These are phyloP conservation scores for Pisolithus thermaeus DNA, from an alignment of 1,284 basidiomycete species.

Conservation along the genomic window DNA sequence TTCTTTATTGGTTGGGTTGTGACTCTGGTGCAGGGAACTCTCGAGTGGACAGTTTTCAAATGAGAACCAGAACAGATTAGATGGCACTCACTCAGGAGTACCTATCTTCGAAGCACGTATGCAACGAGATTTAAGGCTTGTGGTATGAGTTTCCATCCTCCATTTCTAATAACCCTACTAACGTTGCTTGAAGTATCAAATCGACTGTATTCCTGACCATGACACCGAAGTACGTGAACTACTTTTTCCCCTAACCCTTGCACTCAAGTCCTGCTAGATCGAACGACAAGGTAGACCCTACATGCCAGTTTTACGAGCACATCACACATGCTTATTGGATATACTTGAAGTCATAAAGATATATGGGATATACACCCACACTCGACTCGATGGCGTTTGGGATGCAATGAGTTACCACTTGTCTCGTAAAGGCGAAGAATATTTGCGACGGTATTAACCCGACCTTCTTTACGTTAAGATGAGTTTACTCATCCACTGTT, in stretches of 20 bases:
- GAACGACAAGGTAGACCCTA: conserved; percentile 48
- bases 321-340: neutral
- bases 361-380: conserved; percentile 60
- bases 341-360: conserved; percentile 43
- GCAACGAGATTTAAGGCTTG: conserved; percentile 52
- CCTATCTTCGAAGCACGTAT: conserved; percentile 68
- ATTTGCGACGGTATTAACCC: conserved; percentile 36
- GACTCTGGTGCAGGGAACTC: conserved; percentile 40
- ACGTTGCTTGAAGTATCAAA: conserved; percentile 45
- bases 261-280: conserved; percentile 27
- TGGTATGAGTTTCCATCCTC: conserved; percentile 39
- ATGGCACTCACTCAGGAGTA: conserved; percentile 37
- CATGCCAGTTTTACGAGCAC: neutral
- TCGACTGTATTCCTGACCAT: conserved; percentile 52
- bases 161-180: neutral
- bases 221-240: conserved; percentile 38
- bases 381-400: conserved; percentile 55
- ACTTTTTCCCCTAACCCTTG: neutral
- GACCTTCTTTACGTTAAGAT: neutral
- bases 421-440: conserved; percentile 47
- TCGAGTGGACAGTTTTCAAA: conserved; percentile 62
- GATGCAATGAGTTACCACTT: conserved; percentile 49
- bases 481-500: neutral
- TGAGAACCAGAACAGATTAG: conserved; percentile 63
- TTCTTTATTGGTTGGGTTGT: conserved; percentile 1